Percentiles rank a stretch among this genome's conserved stretches.
phyloP scores from a whole-genome alignment of 768 basidiomycete species.

The Suillus decipiens region DNA sequence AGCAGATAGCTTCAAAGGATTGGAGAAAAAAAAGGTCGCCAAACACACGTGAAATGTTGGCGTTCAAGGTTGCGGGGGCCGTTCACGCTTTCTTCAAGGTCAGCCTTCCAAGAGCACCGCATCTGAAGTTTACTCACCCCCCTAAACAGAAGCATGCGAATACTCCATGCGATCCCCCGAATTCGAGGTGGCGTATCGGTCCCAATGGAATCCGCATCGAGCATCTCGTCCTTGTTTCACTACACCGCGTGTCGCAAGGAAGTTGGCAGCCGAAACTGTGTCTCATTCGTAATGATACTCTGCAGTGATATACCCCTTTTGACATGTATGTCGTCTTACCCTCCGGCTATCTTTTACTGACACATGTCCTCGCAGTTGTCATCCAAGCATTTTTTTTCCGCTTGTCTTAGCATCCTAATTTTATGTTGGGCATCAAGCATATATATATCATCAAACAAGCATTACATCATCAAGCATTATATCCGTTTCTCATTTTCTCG shows the following conservation, averaged over 20 bases:
- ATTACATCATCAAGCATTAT: background rate
- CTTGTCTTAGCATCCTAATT: background rate
- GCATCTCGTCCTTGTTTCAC: constrained; percentile 57
- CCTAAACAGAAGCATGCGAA: constrained; percentile 18
- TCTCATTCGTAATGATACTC: constrained; percentile 29
- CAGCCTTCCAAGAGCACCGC: constrained; percentile 3
- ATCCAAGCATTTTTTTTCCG: background rate
- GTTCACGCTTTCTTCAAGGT: constrained; percentile 68
- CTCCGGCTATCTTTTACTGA: background rate
- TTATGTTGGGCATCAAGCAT: background rate
- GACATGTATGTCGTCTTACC: background rate
- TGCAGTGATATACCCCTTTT: background rate
- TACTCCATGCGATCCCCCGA: constrained; percentile 13
- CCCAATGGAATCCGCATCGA: constrained; percentile 25
- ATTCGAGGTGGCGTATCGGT: constrained; percentile 26
- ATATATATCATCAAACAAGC: background rate
- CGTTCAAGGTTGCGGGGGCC: constrained; percentile 72
- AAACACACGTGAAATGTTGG: constrained; percentile 71
- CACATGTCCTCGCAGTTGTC: background rate
- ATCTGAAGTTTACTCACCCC: constrained; percentile 15
- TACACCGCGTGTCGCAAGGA: constrained; percentile 78
- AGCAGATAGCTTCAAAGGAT: constrained; percentile 77
- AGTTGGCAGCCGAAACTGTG: constrained; percentile 79
- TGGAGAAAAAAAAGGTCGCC: constrained; percentile 75
- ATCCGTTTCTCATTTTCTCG: background rate